phyloP scores from a whole-genome alignment of 352 stramenopile genomes.

The Pythium dissotocum region DNA sequence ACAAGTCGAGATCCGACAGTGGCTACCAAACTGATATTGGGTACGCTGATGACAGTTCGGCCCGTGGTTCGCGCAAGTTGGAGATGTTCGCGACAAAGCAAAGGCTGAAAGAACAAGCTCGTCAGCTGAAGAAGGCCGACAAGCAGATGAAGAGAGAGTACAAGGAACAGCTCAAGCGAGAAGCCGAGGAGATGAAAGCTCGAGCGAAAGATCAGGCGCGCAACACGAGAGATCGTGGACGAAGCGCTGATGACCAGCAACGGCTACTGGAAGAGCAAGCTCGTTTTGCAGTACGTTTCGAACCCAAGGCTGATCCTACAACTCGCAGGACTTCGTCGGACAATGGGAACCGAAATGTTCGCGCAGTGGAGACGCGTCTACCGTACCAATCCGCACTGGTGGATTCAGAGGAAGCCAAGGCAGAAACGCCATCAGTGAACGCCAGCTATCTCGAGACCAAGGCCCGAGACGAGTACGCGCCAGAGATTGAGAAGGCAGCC shows the following conservation, averaged over 20 bases:
- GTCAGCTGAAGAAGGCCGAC: constrained; percentile 24
- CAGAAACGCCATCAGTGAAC: background rate
- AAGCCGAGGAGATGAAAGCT: background rate
- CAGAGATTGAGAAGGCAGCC: constrained; percentile 23
- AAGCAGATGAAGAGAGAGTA: constrained; percentile 23
- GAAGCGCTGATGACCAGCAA: background rate
- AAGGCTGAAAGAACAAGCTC: constrained; percentile 26
- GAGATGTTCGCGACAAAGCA: constrained; percentile 23
- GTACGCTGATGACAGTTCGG: background rate
- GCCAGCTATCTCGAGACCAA: constrained; percentile 12
- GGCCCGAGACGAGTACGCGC: constrained; percentile 18
- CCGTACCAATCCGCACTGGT: background rate
- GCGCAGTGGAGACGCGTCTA: constrained; percentile 2
- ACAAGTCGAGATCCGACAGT: constrained; percentile 18
- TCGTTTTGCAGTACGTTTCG: background rate
- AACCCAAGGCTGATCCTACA: background rate
- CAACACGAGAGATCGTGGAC: constrained; percentile 7
- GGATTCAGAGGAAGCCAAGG: background rate
- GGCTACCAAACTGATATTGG: background rate
- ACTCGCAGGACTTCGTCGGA: background rate
- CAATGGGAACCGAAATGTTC: constrained; percentile 1
- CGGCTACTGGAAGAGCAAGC: background rate
- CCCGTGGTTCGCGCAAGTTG: constrained; percentile 17
- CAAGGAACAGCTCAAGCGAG: constrained; percentile 24
- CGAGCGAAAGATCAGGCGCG: background rate